Evolutionary conservation across 345 rosid species (phyloP).

Genomic region (Passiflora organensis): DNA sequence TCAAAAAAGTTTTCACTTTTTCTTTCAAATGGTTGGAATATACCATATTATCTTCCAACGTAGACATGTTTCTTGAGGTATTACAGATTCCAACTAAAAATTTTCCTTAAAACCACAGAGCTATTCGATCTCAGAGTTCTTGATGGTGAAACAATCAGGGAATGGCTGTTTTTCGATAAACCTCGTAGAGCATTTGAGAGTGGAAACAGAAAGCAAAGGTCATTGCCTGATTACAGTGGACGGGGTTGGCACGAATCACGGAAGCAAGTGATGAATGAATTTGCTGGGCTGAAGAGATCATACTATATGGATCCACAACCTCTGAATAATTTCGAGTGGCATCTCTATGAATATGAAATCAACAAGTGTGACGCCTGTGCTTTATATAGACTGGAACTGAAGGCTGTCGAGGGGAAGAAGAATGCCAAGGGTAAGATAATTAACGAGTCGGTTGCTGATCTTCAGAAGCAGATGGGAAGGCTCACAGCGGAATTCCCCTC

Average conservation of each 20-base stretch:
- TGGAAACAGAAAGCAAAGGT: slow-evolving; percentile 96
- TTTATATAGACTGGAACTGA: slow-evolving; percentile 86
- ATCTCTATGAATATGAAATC: slow-evolving; percentile 96
- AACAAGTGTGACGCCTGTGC: slow-evolving; percentile 91
- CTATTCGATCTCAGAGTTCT: slow-evolving; percentile 85
- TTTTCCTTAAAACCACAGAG: slow-evolving; percentile 48
- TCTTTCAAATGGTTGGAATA: neutral
- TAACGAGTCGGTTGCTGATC: slow-evolving; percentile 76
- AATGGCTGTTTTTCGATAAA: slow-evolving; percentile 97
- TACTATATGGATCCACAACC: slow-evolving; percentile 99
- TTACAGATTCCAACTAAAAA: neutral
- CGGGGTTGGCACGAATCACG: slow-evolving; percentile 99
- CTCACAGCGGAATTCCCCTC: slow-evolving; percentile 82
- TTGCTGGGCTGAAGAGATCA: slow-evolving; percentile 88
- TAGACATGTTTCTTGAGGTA: too few relatives aligned
- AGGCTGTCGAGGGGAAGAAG: slow-evolving; percentile 92
- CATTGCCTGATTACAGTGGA: slow-evolving; percentile 92
- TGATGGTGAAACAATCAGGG: slow-evolving; percentile 89
- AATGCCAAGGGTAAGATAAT: slow-evolving; percentile 60
- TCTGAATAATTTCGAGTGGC: slow-evolving; percentile 84
- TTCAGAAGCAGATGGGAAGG: slow-evolving; percentile 96
- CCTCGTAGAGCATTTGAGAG: slow-evolving; percentile 97
- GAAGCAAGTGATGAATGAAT: slow-evolving; percentile 93
- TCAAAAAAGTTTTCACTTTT: neutral
- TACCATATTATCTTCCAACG: too few relatives aligned